A percentile compares a stretch with the other conserved stretches of the same genome.
Conservation (phyloP, 2,329 filamentous ascomycete species). For the Huntiella decipiens region DNA sequence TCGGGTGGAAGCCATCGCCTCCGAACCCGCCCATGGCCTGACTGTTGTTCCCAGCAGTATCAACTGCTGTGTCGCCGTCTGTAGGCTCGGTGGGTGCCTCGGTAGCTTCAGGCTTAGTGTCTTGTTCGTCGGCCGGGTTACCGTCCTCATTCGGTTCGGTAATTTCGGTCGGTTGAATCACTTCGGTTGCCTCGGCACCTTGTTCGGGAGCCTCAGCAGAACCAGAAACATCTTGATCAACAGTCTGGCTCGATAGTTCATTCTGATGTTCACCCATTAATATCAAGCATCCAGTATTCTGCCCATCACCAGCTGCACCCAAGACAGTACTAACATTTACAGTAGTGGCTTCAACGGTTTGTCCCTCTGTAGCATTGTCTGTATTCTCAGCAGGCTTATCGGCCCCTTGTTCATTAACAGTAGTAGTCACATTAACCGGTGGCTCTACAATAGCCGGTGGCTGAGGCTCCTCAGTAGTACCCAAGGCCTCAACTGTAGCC, state of each 20-base stretch:
- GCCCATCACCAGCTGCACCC: too few relatives aligned
- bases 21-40: slow-evolving; percentile 34
- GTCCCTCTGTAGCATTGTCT: not conserved
- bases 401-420: not conserved
- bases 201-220: not conserved
- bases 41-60: slow-evolving; percentile 15
- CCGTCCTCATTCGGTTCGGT: not conserved
- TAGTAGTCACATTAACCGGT: slow-evolving; percentile 5
- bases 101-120: slow-evolving; percentile 12
- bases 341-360: too few relatives aligned
- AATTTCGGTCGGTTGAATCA: not conserved
- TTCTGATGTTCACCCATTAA: too few relatives aligned
- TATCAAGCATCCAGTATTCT: too few relatives aligned
- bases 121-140: not conserved
- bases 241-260: not conserved
- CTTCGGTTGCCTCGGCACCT: not conserved
- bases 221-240: not conserved
- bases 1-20: slow-evolving; percentile 51
- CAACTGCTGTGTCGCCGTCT: slow-evolving; percentile 15
- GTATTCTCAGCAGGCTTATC: slow-evolving; percentile 1
- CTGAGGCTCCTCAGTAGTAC: slow-evolving; percentile 1
- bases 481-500: slow-evolving; percentile 6
- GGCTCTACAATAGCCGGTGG: not conserved
- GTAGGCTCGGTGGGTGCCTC: slow-evolving; percentile 14
- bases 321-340: too few relatives aligned